phyloP scores from a whole-genome alignment of 495 filamentous ascomycete genomes.

The Podospora pseudopauciseta region DNA sequence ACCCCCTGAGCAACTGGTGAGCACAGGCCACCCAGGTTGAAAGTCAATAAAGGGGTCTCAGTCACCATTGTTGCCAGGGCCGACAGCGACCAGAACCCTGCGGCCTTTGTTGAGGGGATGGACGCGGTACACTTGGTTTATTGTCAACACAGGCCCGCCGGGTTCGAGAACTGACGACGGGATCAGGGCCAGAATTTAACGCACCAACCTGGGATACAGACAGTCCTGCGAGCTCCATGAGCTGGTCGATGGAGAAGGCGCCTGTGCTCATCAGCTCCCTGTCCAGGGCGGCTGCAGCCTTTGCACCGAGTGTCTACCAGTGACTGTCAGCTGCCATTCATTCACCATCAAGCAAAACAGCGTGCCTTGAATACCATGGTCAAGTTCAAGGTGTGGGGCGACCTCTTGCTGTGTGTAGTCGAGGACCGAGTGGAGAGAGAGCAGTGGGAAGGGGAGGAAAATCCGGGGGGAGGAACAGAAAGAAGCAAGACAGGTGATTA shows the following conservation, averaged over 20 bases:
- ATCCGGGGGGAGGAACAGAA: not conserved
- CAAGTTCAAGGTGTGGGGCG: not conserved
- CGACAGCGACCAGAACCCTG: conserved; percentile 81
- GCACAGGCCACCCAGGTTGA: conserved; percentile 21
- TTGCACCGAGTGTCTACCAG: conserved; percentile 73
- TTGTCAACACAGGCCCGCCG: conserved; percentile 13
- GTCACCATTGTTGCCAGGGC: conserved; percentile 91
- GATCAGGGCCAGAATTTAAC: conserved; percentile 12
- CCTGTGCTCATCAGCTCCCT: conserved; percentile 91
- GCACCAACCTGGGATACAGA: conserved; percentile 89
- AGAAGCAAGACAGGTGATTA: not conserved
- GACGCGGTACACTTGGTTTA: conserved; percentile 65
- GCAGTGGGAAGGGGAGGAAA: not conserved
- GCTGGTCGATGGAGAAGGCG: conserved; percentile 89
- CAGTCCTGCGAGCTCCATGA: conserved; percentile 94
- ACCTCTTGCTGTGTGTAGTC: not conserved
- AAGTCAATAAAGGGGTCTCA: conserved; percentile 14
- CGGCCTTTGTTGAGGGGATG: conserved; percentile 72
- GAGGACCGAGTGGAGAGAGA: too few species aligned
- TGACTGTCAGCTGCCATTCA: not conserved
- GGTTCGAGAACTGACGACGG: not conserved
- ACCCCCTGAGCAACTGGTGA: conserved; percentile 56
- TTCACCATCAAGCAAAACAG: not conserved
- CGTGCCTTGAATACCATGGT: conserved; percentile 50
- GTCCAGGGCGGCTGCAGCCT: conserved; percentile 83